Evolutionary conservation across 352 stramenopile genomes (phyloP).

Genomic region (Globisporangium lucens): DNA sequence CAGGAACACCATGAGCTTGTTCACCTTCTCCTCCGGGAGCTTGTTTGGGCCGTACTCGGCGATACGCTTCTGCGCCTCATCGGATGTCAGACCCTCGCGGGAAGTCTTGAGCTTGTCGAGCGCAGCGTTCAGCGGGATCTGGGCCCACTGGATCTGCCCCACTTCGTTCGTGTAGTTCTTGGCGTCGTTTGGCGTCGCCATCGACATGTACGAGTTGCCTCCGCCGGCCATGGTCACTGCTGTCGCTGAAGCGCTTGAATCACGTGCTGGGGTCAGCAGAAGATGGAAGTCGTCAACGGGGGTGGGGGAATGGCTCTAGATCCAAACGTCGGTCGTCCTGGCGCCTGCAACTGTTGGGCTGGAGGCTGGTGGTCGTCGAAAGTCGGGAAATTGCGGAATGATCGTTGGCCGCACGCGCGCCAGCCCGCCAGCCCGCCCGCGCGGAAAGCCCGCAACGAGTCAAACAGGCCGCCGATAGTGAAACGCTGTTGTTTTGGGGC

Average conservation of each 20-base stretch:
- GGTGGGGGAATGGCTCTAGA: slow-evolving; percentile 7
- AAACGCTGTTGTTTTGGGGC: background rate
- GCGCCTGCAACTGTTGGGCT: background rate
- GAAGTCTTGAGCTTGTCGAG: slow-evolving; percentile 81
- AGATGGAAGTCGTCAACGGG: background rate
- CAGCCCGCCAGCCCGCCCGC: background rate
- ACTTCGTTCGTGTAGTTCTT: slow-evolving; percentile 82
- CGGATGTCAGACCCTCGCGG: slow-evolving; percentile 63
- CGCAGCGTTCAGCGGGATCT: slow-evolving; percentile 71
- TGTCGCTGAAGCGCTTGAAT: slow-evolving; percentile 14
- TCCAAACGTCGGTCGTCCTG: slow-evolving; percentile 8
- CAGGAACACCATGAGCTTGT: slow-evolving; percentile 78
- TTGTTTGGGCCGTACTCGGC: slow-evolving; percentile 81
- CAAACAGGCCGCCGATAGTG: background rate
- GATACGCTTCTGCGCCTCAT: slow-evolving; percentile 70
- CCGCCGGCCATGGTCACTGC: slow-evolving; percentile 47
- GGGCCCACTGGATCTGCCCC: slow-evolving; percentile 71
- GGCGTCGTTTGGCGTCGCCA: slow-evolving; percentile 72
- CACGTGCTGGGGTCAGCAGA: slow-evolving; percentile 3
- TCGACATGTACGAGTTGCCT: slow-evolving; percentile 68
- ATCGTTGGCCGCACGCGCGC: slow-evolving; percentile 14
- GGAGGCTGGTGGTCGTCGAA: slow-evolving; percentile 24
- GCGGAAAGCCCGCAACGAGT: slow-evolving; percentile 2
- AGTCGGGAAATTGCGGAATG: slow-evolving; percentile 74
- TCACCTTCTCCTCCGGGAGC: slow-evolving; percentile 72